These are phyloP conservation scores for Globisporangium mamillatum DNA, from an alignment of 352 stramenopile species.

Conservation along the genomic window DNA sequence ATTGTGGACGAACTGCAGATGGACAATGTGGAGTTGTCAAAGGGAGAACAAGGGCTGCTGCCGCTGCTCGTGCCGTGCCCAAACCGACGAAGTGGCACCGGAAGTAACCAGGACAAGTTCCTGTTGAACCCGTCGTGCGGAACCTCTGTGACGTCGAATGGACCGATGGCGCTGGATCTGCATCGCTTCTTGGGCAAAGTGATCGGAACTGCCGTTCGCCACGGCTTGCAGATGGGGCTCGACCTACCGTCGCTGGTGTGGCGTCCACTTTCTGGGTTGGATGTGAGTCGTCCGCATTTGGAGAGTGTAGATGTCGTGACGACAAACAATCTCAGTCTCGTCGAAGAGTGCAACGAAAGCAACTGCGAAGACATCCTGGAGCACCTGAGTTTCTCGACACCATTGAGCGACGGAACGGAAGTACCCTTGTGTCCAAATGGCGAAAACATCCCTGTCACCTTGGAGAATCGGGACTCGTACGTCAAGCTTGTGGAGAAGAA, in stretches of 20 bases:
- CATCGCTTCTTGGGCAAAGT: constrained; percentile 96
- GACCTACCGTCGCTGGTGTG: constrained; percentile 88
- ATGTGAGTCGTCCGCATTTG: constrained; percentile 71
- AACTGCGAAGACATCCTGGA: constrained; percentile 56
- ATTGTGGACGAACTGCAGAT: constrained; percentile 94
- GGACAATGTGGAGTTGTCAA: constrained; percentile 84
- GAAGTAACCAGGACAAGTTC: constrained; percentile 92
- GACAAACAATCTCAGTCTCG: constrained; percentile 60
- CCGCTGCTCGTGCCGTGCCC: constrained; percentile 87
- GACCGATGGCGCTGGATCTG: constrained; percentile 91
- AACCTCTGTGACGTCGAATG: constrained; percentile 76
- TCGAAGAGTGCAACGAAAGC: constrained; percentile 47
- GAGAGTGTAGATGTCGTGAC: constrained; percentile 77
- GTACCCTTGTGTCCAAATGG: constrained; percentile 62
- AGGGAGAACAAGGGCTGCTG: constrained; percentile 84
- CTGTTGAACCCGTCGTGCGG: constrained; percentile 84
- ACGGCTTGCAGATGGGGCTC: constrained; percentile 94
- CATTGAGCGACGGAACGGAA: constrained; percentile 78
- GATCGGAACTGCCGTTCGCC: constrained; percentile 93
- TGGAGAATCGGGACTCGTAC: constrained; percentile 58
- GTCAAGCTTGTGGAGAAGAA: constrained; percentile 67
- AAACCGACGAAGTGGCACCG: constrained; percentile 81
- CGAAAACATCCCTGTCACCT: constrained; percentile 65
- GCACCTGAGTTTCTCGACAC: constrained; percentile 74
- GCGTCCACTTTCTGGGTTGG: constrained; percentile 77